Conservation (phyloP, 75 land plant species). For the Pinus tabuliformis region DNA sequence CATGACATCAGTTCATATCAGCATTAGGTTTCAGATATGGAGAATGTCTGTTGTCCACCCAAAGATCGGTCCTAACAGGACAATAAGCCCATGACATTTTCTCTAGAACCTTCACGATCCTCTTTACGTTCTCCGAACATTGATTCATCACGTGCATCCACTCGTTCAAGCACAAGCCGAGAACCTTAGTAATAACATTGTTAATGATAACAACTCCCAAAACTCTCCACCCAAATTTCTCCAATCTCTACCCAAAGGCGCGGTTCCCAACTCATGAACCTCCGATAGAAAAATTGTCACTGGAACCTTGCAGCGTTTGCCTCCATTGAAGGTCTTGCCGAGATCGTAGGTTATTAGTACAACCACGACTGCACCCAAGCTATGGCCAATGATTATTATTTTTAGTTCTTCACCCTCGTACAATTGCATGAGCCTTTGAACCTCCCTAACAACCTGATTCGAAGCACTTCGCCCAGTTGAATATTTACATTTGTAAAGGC, state of each 20-base stretch:
- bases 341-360: constrained; percentile 35
- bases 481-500: constrained; percentile 31
- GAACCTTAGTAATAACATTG: constrained; percentile 57
- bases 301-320: constrained; percentile 15
- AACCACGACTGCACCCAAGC: constrained; percentile 57
- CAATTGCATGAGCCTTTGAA: constrained; percentile 19
- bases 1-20: constrained; percentile 15
- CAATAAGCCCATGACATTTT: constrained; percentile 33
- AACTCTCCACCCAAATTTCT: constrained; percentile 46
- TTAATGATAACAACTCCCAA: constrained; percentile 60
- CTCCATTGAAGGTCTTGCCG: constrained; percentile 6
- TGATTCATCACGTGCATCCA: constrained; percentile 8
- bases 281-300: constrained; percentile 57
- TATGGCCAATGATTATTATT: constrained; percentile 61
- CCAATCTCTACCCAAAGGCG: constrained; percentile 37
- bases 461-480: constrained; percentile 18
- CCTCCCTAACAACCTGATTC: constrained; percentile 26
- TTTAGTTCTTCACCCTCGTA: constrained; percentile 41
- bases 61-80: constrained; percentile 57
- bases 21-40: constrained; percentile 45
- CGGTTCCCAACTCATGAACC: constrained; percentile 68
- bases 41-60: constrained; percentile 33
- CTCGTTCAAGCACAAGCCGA: constrained; percentile 40
- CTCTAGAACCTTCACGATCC: constrained; percentile 14
- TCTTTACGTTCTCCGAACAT: neutral